A percentile compares a stretch with the other conserved stretches of the same genome.
phyloP scores from a whole-genome alignment of 768 basidiomycete genomes.

The Wakefieldia striispora region DNA sequence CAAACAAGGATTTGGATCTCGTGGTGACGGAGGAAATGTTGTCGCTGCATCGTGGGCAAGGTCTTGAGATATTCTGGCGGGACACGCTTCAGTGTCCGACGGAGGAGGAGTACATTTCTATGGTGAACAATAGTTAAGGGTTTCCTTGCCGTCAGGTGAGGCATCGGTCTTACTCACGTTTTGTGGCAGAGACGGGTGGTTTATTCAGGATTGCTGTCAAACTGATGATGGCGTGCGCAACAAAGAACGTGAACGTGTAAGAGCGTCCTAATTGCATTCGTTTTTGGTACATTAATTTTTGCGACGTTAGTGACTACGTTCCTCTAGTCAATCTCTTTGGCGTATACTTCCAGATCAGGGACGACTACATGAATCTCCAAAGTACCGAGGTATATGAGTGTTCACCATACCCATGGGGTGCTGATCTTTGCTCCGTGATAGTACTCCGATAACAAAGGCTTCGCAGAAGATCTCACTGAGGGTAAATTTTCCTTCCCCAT shows the following conservation, averaged over 20 bases:
- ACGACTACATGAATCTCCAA: conserved; percentile 95
- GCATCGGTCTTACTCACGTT: not conserved
- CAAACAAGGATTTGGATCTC: conserved; percentile 71
- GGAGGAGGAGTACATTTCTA: conserved; percentile 90
- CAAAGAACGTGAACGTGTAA: conserved; percentile 57
- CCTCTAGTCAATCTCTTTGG: conserved; percentile 93
- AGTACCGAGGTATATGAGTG: conserved; percentile 63
- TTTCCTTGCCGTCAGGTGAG: conserved; percentile 51
- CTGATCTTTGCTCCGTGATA: conserved; percentile 21
- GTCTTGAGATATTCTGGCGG: conserved; percentile 91
- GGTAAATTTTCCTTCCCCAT: conserved; percentile 82
- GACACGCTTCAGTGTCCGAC: conserved; percentile 89
- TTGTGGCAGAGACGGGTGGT: conserved; percentile 81
- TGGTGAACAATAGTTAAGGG: conserved; percentile 90
- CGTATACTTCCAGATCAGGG: conserved; percentile 95
- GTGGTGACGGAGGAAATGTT: conserved; percentile 55
- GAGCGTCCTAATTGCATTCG: conserved; percentile 17
- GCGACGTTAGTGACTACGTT: conserved; percentile 68
- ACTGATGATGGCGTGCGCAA: conserved; percentile 91
- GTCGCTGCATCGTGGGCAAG: conserved; percentile 93
- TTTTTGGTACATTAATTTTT: not conserved
- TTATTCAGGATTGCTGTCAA: conserved; percentile 90
- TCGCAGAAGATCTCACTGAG: conserved; percentile 74
- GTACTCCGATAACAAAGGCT: conserved; percentile 66
- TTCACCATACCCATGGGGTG: too few relatives aligned